Percentiles rank a stretch among this genome's conserved stretches.
These are phyloP conservation scores for Discostella pseudostelligera DNA, from an alignment of 108 stramenopile genomes.

Conservation along the genomic window DNA sequence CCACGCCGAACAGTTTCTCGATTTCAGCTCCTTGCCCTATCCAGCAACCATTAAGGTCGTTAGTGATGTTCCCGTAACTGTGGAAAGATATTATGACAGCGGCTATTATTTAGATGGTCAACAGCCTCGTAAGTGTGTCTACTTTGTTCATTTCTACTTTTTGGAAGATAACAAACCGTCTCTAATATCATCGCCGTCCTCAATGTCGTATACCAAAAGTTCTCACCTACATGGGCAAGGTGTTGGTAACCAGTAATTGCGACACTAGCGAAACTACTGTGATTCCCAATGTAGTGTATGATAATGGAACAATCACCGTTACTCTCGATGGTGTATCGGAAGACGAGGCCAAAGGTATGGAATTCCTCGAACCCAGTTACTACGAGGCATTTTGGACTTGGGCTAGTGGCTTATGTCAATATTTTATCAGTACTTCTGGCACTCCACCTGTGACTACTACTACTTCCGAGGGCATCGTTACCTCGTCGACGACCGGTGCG, in stretches of 20 bases:
- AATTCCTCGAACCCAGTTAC: constrained; percentile 18
- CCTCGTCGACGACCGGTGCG: neutral
- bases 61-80: constrained; percentile 32
- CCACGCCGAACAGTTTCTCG: constrained; percentile 19
- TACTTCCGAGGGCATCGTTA: neutral
- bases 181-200: neutral
- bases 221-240: constrained; percentile 16
- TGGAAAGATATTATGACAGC: constrained; percentile 29
- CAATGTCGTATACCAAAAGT: neutral
- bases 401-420: constrained; percentile 9
- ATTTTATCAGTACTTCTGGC: neutral
- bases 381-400: constrained; percentile 34
- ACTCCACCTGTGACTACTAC: neutral
- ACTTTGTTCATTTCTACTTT: neutral
- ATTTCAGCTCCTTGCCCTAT: neutral
- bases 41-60: constrained; percentile 8
- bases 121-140: constrained; percentile 17
- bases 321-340: neutral
- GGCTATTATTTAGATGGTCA: constrained; percentile 22
- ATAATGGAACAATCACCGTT: constrained; percentile 13
- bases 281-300: constrained; percentile 13
- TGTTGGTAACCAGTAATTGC: constrained; percentile 43
- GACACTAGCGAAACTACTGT: constrained; percentile 23
- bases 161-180: neutral
- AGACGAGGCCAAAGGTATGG: constrained; percentile 3